Evolutionary conservation across 2,329 filamentous ascomycete species (phyloP).

Genomic region (Bisporella sp.): DNA sequence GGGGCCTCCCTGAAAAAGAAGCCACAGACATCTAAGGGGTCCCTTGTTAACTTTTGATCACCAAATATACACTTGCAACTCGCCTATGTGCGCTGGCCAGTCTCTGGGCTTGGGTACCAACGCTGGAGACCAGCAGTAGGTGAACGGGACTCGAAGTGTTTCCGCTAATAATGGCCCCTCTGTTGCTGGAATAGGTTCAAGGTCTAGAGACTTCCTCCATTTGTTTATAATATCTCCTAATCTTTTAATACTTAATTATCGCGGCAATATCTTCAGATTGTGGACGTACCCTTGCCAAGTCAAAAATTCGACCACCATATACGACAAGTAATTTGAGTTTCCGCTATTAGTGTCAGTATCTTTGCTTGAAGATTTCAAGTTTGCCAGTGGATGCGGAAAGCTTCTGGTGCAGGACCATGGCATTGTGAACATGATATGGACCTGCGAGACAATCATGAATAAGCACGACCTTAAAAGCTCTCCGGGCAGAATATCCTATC

Average conservation of each 20-base stretch:
- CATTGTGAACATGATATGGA: constrained; percentile 67
- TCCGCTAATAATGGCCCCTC: constrained; percentile 52
- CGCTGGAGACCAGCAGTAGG: constrained; percentile 40
- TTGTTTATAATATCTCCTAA: constrained; percentile 39
- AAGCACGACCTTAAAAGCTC: too few species aligned
- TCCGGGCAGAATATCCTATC: too few species aligned
- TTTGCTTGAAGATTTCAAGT: constrained; percentile 62
- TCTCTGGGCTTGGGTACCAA: constrained; percentile 33
- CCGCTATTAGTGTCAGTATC: constrained; percentile 46
- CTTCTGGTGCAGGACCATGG: constrained; percentile 32
- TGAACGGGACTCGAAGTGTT: constrained; percentile 71
- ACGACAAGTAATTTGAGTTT: constrained; percentile 63
- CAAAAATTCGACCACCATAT: constrained; percentile 73
- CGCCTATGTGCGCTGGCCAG: constrained; percentile 21
- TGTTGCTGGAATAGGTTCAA: constrained; percentile 30
- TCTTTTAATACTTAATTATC: neutral
- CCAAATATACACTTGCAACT: neutral
- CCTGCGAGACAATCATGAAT: neutral
- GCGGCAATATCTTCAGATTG: too few species aligned
- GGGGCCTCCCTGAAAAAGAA: constrained; percentile 36
- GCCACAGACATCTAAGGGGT: constrained; percentile 30
- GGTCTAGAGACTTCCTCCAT: constrained; percentile 37
- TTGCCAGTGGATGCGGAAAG: constrained; percentile 25
- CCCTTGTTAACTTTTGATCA: neutral
- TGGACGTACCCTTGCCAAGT: constrained; percentile 58